phyloP scores from a whole-genome alignment of 176 grass and related monocot genomes.

The Themeda triandra region DNA sequence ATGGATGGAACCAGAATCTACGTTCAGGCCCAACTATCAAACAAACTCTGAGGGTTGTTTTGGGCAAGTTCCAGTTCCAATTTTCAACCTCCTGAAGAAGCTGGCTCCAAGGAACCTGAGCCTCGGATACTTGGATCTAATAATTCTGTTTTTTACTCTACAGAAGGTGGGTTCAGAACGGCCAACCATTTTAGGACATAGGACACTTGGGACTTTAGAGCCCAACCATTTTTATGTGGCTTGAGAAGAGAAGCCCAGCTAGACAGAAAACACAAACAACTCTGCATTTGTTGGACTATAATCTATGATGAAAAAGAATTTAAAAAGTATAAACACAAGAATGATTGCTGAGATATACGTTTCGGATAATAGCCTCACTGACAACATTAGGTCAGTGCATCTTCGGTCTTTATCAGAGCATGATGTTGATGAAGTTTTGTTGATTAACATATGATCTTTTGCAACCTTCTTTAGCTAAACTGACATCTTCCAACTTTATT shows the following conservation, averaged over 20 bases:
- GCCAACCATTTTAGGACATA: no score
- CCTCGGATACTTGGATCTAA: not conserved
- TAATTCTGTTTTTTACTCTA: not conserved
- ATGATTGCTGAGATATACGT: not conserved
- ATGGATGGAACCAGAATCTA: not conserved
- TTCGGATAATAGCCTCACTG: not conserved
- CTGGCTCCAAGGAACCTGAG: not conserved
- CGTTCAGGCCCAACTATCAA: not conserved
- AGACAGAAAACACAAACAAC: not conserved
- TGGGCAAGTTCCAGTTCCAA: not conserved
- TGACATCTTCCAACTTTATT: not conserved
- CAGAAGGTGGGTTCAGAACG: not conserved
- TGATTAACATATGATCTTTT: not conserved
- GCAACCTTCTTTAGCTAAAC: constrained; percentile 23
- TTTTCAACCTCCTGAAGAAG: not conserved
- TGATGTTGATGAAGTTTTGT: constrained; percentile 8
- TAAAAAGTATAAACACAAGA: not conserved
- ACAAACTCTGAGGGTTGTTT: not conserved
- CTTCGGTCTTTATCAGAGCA: not conserved
- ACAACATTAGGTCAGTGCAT: not conserved
- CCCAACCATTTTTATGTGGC: not conserved
- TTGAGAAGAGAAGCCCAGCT: not conserved
- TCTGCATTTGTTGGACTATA: not conserved
- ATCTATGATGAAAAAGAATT: not conserved
- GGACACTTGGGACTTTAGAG: not conserved